A percentile compares a stretch with the other conserved stretches of the same genome.
Evolutionary conservation across 768 basidiomycete species (phyloP).

Genomic region (Gyrodon lividus): DNA sequence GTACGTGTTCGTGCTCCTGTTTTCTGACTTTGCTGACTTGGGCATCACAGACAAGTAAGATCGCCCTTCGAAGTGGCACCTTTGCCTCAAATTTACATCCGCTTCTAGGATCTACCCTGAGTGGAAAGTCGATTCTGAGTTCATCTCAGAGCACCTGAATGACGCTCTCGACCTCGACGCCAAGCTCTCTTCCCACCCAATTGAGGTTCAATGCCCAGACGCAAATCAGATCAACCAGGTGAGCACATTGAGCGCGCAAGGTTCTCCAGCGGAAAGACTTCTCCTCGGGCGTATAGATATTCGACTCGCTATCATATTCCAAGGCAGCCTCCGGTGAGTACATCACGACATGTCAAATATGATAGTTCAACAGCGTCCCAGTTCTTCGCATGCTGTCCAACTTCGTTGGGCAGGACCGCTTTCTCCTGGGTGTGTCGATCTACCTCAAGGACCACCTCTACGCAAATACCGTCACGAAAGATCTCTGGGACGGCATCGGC

Average conservation of each 20-base stretch:
- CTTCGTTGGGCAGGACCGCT: slow-evolving; percentile 85
- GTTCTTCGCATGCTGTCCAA: slow-evolving; percentile 94
- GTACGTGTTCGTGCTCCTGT: slow-evolving; percentile 38
- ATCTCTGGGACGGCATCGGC: slow-evolving; percentile 86
- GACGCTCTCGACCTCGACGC: slow-evolving; percentile 82
- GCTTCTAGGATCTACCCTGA: slow-evolving; percentile 71
- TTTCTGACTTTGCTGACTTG: slow-evolving; percentile 8
- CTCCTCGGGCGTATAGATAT: slow-evolving; percentile 55
- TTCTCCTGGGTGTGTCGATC: slow-evolving; percentile 84
- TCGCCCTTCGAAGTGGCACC: neutral
- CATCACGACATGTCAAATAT: neutral
- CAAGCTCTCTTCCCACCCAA: slow-evolving; percentile 85
- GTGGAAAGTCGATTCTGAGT: slow-evolving; percentile 80
- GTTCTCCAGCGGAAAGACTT: neutral
- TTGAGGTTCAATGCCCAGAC: slow-evolving; percentile 88
- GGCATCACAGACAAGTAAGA: slow-evolving; percentile 52
- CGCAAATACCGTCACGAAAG: slow-evolving; percentile 78
- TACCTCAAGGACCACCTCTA: slow-evolving; percentile 90
- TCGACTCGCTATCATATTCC: slow-evolving; percentile 84
- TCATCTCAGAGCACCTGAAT: slow-evolving; percentile 76
- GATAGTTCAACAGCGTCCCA: slow-evolving; percentile 16
- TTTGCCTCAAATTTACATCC: slow-evolving; percentile 1
- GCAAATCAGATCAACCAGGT: slow-evolving; percentile 82
- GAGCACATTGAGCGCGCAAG: neutral
- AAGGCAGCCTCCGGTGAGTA: slow-evolving; percentile 73